Evolutionary conservation across 208 protist species (phyloP).

Genomic region (Crithidia bombi): DNA sequence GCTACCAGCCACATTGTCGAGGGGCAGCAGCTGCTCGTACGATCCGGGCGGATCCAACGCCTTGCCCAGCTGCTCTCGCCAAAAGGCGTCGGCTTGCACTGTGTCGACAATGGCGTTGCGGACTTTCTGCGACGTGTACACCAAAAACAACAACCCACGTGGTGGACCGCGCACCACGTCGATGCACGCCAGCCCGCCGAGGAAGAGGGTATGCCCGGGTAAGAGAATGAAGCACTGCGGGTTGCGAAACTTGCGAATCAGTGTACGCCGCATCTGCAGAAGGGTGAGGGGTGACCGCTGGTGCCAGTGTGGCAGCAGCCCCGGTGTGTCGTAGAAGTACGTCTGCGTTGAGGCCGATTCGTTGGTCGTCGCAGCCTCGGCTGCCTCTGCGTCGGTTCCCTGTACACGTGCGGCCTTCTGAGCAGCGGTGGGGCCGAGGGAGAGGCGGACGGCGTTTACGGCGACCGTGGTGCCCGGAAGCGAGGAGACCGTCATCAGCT

Average conservation of each 20-base stretch:
- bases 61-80: conserved; percentile 84
- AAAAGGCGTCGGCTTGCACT: conserved; percentile 75
- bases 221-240: conserved; percentile 87
- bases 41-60: conserved; percentile 79
- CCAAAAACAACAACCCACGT: conserved; percentile 80
- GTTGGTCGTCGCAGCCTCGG: conserved; percentile 2
- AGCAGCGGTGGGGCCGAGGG: conserved; percentile 24
- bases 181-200: conserved; percentile 84
- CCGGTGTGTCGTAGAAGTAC: conserved; percentile 90
- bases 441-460: conserved; percentile 78
- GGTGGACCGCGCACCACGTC: conserved; percentile 83
- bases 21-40: conserved; percentile 73
- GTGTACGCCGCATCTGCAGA: conserved; percentile 87
- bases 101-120: conserved; percentile 82
- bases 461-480: conserved; percentile 90
- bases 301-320: conserved; percentile 90
- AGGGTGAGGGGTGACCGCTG: conserved; percentile 80
- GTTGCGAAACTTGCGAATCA: conserved; percentile 88
- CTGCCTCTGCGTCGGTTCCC: background rate
- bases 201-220: conserved; percentile 84
- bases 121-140: conserved; percentile 91
- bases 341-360: conserved; percentile 28
- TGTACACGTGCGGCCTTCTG: conserved; percentile 12
- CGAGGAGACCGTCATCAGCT: conserved; percentile 89
- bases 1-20: conserved; percentile 12